Evolutionary conservation across 257 asterid species (phyloP).

Genomic region (Apocynum venetum): DNA sequence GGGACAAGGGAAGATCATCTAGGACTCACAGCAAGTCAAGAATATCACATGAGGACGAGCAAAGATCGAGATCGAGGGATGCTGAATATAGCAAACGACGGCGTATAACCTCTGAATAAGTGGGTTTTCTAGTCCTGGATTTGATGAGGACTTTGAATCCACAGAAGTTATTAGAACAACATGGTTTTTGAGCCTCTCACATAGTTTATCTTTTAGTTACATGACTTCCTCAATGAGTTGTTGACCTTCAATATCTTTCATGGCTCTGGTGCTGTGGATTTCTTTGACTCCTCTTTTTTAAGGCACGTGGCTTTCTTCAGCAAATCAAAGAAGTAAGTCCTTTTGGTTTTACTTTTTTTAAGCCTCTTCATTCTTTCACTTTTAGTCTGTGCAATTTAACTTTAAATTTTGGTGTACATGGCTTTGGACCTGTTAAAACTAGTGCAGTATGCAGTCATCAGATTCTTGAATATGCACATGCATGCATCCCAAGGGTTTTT

Average conservation of each 20-base stretch:
- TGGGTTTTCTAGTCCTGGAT: constrained; percentile 11
- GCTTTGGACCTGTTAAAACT: not conserved
- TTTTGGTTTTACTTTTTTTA: not conserved
- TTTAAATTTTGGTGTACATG: not conserved
- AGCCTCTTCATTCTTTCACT: not conserved
- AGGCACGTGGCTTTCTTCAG: constrained; percentile 26
- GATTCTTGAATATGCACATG: not conserved
- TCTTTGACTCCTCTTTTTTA: constrained; percentile 22
- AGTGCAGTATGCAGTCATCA: not conserved
- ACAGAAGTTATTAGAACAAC: constrained; percentile 24
- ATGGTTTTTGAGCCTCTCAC: constrained; percentile 26
- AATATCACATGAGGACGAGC: constrained; percentile 56
- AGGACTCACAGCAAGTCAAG: constrained; percentile 62
- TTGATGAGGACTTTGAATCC: constrained; percentile 16
- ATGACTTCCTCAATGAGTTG: constrained; percentile 16
- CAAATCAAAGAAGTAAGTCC: constrained; percentile 46
- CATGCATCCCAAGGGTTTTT: not conserved
- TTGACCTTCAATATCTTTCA: constrained; percentile 18
- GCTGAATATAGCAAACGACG: constrained; percentile 73
- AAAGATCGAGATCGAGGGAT: constrained; percentile 70
- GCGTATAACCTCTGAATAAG: constrained; percentile 57
- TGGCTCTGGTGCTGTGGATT: constrained; percentile 20
- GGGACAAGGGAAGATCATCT: constrained; percentile 72
- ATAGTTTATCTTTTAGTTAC: constrained; percentile 26
- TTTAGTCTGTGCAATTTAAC: not conserved